Conservation (phyloP, 768 basidiomycete genomes). For the Pleurotus eryngii region DNA sequence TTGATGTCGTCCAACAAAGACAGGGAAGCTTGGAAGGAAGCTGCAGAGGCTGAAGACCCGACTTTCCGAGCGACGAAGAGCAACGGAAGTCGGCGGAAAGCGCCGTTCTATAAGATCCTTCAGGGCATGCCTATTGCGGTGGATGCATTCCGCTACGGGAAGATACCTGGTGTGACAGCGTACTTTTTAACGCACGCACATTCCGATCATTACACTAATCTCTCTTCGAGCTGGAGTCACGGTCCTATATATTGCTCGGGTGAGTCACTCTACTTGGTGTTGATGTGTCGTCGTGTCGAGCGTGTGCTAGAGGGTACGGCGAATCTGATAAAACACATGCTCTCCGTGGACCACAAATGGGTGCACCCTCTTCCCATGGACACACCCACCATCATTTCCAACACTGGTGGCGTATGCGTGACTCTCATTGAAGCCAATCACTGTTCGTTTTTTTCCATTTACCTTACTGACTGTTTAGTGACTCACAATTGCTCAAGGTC, state of each 20-base stretch:
- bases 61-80: constrained; percentile 42
- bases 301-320: constrained; percentile 63
- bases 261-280: not conserved
- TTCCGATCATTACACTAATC: constrained; percentile 70
- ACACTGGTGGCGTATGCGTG: constrained; percentile 82
- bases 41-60: constrained; percentile 47
- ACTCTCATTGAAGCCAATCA: constrained; percentile 98
- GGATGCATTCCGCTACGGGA: constrained; percentile 94
- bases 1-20: constrained; percentile 89
- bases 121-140: constrained; percentile 98
- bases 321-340: constrained; percentile 88
- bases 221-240: constrained; percentile 82
- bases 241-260: constrained; percentile 94
- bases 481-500: constrained; percentile 24
- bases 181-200: constrained; percentile 81
- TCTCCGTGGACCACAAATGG: constrained; percentile 86
- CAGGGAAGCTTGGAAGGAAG: constrained; percentile 83
- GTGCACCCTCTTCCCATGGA: constrained; percentile 86
- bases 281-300: not conserved
- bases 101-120: constrained; percentile 94
- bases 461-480: not conserved
- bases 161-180: constrained; percentile 83
- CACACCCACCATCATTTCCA: constrained; percentile 65
- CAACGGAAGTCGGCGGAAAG: constrained; percentile 58
- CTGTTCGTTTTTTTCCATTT: constrained; percentile 39